Percentiles rank a stretch among this genome's conserved stretches.
These are phyloP conservation scores for Spinacia oleracea DNA, from an alignment of 179 eudicot genomes.

Conservation along the genomic window DNA sequence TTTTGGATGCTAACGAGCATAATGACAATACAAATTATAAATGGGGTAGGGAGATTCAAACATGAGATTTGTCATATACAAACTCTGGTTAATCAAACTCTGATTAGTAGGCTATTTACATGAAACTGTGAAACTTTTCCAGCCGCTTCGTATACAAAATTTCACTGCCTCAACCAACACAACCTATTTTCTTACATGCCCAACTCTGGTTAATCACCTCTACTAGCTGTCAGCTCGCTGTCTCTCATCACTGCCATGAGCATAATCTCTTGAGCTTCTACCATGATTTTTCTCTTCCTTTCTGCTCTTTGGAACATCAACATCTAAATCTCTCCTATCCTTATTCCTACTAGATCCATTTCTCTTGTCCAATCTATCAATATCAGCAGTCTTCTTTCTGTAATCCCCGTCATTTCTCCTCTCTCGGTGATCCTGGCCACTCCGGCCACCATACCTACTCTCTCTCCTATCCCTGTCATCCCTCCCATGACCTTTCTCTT, in stretches of 20 bases:
- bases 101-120: not conserved
- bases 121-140: not conserved
- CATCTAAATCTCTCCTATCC: conserved; percentile 21
- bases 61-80: too few species aligned
- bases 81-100: too few species aligned
- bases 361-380: conserved; percentile 31
- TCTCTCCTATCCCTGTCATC: conserved; percentile 9
- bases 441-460: conserved; percentile 11
- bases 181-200: not conserved
- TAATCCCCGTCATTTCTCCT: conserved; percentile 26
- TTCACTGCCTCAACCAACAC: not conserved
- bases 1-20: too few species aligned
- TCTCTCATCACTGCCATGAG: conserved; percentile 21
- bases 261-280: conserved; percentile 28
- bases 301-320: conserved; percentile 16
- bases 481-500: conserved; percentile 4
- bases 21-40: too few species aligned
- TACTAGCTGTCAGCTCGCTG: conserved; percentile 12
- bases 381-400: conserved; percentile 26
- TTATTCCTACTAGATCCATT: conserved; percentile 31
- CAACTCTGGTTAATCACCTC: conserved; percentile 20
- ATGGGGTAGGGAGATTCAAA: too few species aligned
- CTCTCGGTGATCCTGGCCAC: conserved; percentile 22
- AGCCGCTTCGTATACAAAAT: conserved; percentile 10
- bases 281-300: conserved; percentile 31